These are phyloP conservation scores for Chrysanthemum makinoi DNA, from an alignment of 129 eudicot genomes.

Conservation along the genomic window DNA sequence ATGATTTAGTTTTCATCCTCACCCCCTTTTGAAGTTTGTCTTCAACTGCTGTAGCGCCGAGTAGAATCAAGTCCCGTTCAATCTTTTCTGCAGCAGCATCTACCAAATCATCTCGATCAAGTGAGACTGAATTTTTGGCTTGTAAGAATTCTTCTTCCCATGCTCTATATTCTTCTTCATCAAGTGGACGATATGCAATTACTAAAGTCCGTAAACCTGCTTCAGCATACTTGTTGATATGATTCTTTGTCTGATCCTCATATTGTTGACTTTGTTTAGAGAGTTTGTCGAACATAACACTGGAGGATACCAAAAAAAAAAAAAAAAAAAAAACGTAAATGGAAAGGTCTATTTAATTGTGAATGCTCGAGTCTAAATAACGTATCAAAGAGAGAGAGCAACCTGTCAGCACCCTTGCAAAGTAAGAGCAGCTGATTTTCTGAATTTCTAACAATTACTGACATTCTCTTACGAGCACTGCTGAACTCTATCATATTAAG, in stretches of 20 bases:
- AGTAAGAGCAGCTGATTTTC: constrained; percentile 81
- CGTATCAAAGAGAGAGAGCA: constrained; percentile 21
- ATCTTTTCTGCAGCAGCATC: constrained; percentile 85
- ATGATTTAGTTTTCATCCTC: constrained; percentile 4
- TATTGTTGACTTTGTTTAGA: constrained; percentile 46
- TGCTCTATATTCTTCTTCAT: constrained; percentile 54
- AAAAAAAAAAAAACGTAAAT: constrained; percentile 16
- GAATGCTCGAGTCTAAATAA: constrained; percentile 1
- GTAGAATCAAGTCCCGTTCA: constrained; percentile 74
- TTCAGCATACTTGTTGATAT: constrained; percentile 77
- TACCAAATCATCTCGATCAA: constrained; percentile 72
- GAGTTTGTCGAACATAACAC: constrained; percentile 90
- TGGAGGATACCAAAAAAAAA: constrained; percentile 30
- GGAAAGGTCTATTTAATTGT: not conserved
- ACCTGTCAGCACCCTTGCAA: constrained; percentile 99
- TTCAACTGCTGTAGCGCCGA: constrained; percentile 98
- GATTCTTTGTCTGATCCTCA: constrained; percentile 65
- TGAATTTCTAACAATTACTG: constrained; percentile 67
- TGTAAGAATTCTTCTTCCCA: constrained; percentile 77
- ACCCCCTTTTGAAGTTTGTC: constrained; percentile 99
- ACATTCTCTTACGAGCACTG: constrained; percentile 97
- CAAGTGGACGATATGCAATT: constrained; percentile 74
- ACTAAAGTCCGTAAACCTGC: constrained; percentile 93
- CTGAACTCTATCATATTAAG: constrained; percentile 93
- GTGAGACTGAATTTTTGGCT: constrained; percentile 66